Conservation (phyloP, 2,329 filamentous ascomycete species). For the Fusarium guadeloupense region DNA sequence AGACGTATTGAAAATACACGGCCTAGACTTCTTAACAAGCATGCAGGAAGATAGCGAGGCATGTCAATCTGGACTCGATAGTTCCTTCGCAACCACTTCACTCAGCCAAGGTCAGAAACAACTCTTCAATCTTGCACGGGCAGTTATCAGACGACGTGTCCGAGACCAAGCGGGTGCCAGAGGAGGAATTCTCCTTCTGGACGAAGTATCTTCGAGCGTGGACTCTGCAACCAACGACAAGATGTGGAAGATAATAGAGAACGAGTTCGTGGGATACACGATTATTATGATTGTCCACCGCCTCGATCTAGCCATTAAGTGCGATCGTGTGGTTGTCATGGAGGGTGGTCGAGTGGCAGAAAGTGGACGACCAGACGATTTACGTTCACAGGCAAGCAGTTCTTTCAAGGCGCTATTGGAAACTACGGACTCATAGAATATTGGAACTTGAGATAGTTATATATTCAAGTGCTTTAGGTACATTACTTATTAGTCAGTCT, state of each 20-base stretch:
- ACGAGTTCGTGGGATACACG: slow-evolving; percentile 57
- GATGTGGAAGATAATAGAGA: slow-evolving; percentile 51
- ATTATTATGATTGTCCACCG: slow-evolving; percentile 59
- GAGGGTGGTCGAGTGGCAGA: too few species aligned
- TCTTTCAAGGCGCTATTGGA: too few species aligned
- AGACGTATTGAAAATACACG: slow-evolving; percentile 44
- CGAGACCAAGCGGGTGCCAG: neutral
- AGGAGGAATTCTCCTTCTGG: slow-evolving; percentile 48
- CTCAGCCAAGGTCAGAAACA: slow-evolving; percentile 68
- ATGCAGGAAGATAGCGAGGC: slow-evolving; percentile 42
- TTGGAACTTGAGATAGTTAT: too few species aligned
- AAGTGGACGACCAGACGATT: too few species aligned
- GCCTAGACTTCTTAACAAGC: slow-evolving; percentile 42
- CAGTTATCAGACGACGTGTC: slow-evolving; percentile 56
- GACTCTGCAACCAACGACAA: slow-evolving; percentile 51
- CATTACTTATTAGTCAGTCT: too few species aligned
- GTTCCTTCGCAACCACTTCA: slow-evolving; percentile 10
- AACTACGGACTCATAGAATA: too few species aligned
- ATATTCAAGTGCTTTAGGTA: too few species aligned
- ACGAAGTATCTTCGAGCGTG: slow-evolving; percentile 53
- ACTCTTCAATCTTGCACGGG: slow-evolving; percentile 68
- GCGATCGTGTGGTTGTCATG: too few species aligned
- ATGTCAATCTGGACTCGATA: slow-evolving; percentile 52
- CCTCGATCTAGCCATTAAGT: slow-evolving; percentile 55
- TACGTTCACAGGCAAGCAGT: too few species aligned